Percentiles rank a stretch among this genome's conserved stretches.
These are phyloP conservation scores for Begonia masoniana DNA, from an alignment of 306 rosid species.

Conservation along the genomic window DNA sequence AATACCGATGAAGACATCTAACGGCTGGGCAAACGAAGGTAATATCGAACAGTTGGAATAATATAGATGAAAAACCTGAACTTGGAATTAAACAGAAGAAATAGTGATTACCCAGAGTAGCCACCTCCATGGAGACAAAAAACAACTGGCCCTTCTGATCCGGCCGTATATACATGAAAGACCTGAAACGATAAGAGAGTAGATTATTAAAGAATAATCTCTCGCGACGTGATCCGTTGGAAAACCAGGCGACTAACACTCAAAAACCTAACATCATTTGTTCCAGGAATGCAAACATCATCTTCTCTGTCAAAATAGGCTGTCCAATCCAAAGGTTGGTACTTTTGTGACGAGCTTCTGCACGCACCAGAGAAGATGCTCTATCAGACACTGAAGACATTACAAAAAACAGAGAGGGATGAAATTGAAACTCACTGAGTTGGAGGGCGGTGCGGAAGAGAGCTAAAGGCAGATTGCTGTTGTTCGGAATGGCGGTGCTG, in stretches of 20 bases:
- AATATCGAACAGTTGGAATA: too few relatives aligned
- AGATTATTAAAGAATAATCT: conserved; percentile 4
- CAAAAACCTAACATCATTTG: conserved; percentile 45
- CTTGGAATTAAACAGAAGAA: conserved; percentile 1
- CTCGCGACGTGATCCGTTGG: conserved; percentile 5
- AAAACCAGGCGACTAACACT: neutral
- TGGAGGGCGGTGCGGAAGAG: conserved; percentile 66
- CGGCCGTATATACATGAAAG: conserved; percentile 85
- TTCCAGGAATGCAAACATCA: conserved; percentile 46
- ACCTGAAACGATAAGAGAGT: conserved; percentile 37
- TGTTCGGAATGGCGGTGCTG: conserved; percentile 5
- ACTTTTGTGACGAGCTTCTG: conserved; percentile 52
- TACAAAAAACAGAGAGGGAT: conserved; percentile 2
- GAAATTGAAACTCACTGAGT: conserved; percentile 36
- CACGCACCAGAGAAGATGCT: neutral
- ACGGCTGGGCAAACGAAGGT: too few relatives aligned
- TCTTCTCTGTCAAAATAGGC: conserved; percentile 60
- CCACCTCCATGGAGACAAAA: conserved; percentile 97
- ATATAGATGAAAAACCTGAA: too few relatives aligned
- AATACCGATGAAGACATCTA: too few relatives aligned
- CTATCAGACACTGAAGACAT: neutral
- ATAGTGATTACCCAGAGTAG: conserved; percentile 50
- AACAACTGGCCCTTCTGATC: conserved; percentile 92
- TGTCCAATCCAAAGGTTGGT: conserved; percentile 57
- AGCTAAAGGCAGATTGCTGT: conserved; percentile 44